These are phyloP conservation scores for Chlorencoelia australis DNA, from an alignment of 2,329 filamentous ascomycete genomes.

Conservation along the genomic window DNA sequence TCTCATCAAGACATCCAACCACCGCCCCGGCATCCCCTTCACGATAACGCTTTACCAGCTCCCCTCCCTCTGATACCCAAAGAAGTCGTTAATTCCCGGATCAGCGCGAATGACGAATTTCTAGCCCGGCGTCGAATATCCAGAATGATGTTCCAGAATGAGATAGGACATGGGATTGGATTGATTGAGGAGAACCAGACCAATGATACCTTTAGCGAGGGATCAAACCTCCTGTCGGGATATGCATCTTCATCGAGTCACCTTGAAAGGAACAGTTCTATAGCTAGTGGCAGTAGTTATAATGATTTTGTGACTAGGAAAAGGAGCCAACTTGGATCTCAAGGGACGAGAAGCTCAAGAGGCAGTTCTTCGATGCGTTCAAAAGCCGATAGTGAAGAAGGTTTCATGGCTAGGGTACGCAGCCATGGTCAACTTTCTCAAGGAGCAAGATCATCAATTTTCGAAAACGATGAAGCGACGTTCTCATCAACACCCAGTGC, in stretches of 20 bases:
- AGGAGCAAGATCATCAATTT: too few species aligned
- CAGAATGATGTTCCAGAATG: slow-evolving; percentile 18
- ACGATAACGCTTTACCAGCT: slow-evolving; percentile 15
- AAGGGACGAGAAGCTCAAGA: slow-evolving; percentile 16
- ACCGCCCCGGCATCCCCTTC: slow-evolving; percentile 7
- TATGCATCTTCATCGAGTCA: slow-evolving; percentile 12
- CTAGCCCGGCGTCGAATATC: slow-evolving; percentile 19
- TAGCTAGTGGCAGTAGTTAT: slow-evolving; percentile 18
- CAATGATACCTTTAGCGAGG: slow-evolving; percentile 8
- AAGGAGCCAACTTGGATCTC: slow-evolving; percentile 18
- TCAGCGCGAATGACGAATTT: slow-evolving; percentile 23
- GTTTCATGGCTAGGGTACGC: slow-evolving; percentile 18
- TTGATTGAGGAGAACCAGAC: slow-evolving; percentile 18
- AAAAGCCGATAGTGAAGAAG: slow-evolving; percentile 19
- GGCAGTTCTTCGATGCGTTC: slow-evolving; percentile 19
- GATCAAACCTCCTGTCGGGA: slow-evolving; percentile 4
- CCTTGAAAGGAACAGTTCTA: slow-evolving; percentile 14
- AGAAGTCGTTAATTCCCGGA: slow-evolving; percentile 16
- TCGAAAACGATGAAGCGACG: too few species aligned
- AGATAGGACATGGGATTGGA: slow-evolving; percentile 15
- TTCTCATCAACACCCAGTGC: too few species aligned
- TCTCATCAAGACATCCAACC: slow-evolving; percentile 2
- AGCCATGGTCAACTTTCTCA: slow-evolving; percentile 15
- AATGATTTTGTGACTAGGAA: slow-evolving; percentile 18
- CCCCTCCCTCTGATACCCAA: slow-evolving; percentile 15